These are phyloP conservation scores for Drechslerella dactyloides DNA, from an alignment of 2,329 filamentous ascomycete genomes.

Conservation along the genomic window DNA sequence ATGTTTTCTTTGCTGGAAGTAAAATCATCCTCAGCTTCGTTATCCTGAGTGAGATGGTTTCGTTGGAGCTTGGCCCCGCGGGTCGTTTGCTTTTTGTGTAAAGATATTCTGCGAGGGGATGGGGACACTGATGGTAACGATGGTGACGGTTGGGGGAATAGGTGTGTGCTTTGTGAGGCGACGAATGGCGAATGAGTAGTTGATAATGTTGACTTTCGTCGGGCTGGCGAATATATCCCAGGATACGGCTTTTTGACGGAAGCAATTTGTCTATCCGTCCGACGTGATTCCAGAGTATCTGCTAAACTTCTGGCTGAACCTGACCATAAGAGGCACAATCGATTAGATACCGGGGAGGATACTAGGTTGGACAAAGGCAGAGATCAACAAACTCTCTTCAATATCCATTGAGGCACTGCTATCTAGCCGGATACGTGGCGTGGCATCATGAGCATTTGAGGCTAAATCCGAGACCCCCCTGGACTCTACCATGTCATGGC, in stretches of 20 bases:
- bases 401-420: constrained; percentile 64
- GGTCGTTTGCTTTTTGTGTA: not conserved
- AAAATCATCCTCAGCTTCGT: constrained; percentile 1
- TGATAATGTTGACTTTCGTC: constrained; percentile 22
- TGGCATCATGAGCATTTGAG: constrained; percentile 29
- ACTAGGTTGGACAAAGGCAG: constrained; percentile 20
- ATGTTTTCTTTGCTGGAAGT: constrained; percentile 36
- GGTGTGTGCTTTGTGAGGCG: constrained; percentile 9
- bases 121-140: constrained; percentile 3
- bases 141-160: constrained; percentile 5
- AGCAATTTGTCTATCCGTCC: not conserved
- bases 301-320: constrained; percentile 33
- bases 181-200: constrained; percentile 7
- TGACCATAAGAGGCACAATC: not conserved
- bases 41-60: constrained; percentile 2
- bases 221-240: constrained; percentile 28
- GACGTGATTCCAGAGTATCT: constrained; percentile 14
- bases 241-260: not conserved
- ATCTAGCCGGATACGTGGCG: constrained; percentile 2
- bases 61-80: not conserved
- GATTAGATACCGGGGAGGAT: not conserved
- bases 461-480: constrained; percentile 37
- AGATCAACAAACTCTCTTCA: constrained; percentile 64
- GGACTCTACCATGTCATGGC: constrained; percentile 1
- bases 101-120: not conserved